These are phyloP conservation scores for Sphaerulina populicola DNA, from an alignment of 2,329 filamentous ascomycete genomes.

Conservation along the genomic window DNA sequence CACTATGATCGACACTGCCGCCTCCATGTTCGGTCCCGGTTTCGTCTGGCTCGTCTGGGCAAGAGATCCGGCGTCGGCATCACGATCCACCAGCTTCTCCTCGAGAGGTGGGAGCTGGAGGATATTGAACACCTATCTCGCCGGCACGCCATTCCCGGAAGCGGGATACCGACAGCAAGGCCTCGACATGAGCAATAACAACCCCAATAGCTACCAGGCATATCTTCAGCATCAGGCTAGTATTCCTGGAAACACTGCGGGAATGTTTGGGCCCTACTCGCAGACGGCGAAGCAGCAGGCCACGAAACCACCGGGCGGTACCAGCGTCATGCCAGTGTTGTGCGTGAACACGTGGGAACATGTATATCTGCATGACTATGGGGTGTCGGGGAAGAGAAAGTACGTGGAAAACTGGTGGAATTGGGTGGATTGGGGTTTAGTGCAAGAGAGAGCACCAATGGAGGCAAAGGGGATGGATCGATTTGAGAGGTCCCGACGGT, in stretches of 20 bases:
- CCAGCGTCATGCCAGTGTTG: conserved; percentile 65
- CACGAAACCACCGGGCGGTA: conserved; percentile 55
- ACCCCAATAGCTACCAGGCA: conserved; percentile 20
- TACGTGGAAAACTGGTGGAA: conserved; percentile 84
- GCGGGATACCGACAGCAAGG: conserved; percentile 70
- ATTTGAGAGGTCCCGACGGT: conserved; percentile 8
- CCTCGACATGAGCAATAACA: conserved; percentile 60
- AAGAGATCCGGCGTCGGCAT: conserved; percentile 6
- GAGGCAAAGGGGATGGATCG: conserved; percentile 10
- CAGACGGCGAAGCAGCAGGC: conserved; percentile 26
- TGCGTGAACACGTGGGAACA: conserved; percentile 98
- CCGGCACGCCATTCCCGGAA: conserved; percentile 76
- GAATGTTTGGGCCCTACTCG: conserved; percentile 33
- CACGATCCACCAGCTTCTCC: conserved; percentile 29
- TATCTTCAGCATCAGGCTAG: conserved; percentile 19
- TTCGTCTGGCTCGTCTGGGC: conserved; percentile 82
- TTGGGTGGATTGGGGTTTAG: conserved; percentile 72
- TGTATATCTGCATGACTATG: conserved; percentile 78
- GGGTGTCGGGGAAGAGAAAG: conserved; percentile 61
- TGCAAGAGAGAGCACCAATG: conserved; percentile 35
- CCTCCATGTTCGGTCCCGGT: conserved; percentile 90
- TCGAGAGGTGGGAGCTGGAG: conserved; percentile 46
- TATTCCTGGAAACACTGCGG: conserved; percentile 33
- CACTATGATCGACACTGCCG: conserved; percentile 72
- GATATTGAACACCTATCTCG: conserved; percentile 81